A percentile compares a stretch with the other conserved stretches of the same genome.
phyloP scores from a whole-genome alignment of 345 rosid genomes.

The Trapa bicornis region DNA sequence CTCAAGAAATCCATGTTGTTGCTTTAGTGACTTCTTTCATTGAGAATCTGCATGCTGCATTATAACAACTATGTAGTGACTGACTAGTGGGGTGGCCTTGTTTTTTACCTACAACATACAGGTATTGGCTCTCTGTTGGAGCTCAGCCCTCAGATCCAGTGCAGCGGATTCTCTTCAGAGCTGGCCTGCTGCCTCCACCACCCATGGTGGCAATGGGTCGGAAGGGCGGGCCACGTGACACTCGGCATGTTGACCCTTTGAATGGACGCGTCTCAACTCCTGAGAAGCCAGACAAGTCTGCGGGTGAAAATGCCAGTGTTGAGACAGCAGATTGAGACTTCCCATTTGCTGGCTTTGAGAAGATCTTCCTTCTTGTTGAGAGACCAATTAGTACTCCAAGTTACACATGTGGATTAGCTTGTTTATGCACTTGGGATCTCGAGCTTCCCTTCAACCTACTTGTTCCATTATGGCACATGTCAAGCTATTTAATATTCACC shows the following conservation, averaged over 20 bases:
- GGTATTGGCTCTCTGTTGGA: conserved; percentile 96
- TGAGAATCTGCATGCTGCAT: not conserved
- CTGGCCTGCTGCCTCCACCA: conserved; percentile 82
- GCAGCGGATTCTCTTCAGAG: conserved; percentile 63
- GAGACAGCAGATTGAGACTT: not conserved
- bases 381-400: not conserved
- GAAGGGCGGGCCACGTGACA: conserved; percentile 70
- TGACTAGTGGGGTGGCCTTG: not conserved
- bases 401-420: not conserved
- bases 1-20: not conserved
- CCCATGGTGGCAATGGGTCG: conserved; percentile 81
- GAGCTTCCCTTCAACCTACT: too few relatives aligned
- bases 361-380: too few relatives aligned
- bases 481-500: too few relatives aligned
- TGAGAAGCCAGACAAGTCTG: conserved; percentile 21
- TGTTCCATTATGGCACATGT: not conserved
- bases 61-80: not conserved
- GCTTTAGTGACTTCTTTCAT: not conserved
- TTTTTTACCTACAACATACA: conserved; percentile 10
- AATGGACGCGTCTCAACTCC: conserved; percentile 42
- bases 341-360: not conserved
- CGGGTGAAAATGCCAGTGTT: not conserved
- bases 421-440: not conserved
- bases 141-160: conserved; percentile 91
- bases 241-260: conserved; percentile 66